phyloP scores from a whole-genome alignment of 768 basidiomycete species.

The Mycena leptocephala region DNA sequence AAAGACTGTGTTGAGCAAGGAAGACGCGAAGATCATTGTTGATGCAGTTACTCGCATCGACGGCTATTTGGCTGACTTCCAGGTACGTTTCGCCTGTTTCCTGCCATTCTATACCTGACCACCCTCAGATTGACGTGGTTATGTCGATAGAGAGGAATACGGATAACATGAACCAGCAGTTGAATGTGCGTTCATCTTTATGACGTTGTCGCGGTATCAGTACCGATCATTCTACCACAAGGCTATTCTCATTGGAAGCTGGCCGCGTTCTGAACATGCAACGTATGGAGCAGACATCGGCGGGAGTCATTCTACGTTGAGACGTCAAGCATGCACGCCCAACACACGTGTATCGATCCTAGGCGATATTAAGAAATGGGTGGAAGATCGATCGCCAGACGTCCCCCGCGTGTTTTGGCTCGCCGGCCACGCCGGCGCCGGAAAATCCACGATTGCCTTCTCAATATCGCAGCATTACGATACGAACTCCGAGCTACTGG shows the following conservation, averaged over 20 bases:
- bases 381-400: constrained; percentile 29
- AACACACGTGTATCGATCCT: constrained; percentile 45
- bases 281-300: constrained; percentile 3
- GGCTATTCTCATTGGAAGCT: neutral
- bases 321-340: constrained; percentile 36
- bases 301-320: neutral
- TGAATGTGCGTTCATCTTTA: neutral
- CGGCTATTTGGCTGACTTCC: constrained; percentile 33
- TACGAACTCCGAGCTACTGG: constrained; percentile 28
- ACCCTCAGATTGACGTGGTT: neutral
- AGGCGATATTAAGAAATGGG: constrained; percentile 42
- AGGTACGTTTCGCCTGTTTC: constrained; percentile 7
- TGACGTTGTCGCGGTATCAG: too few relatives aligned
- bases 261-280: neutral
- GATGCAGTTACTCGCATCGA: neutral
- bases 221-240: neutral
- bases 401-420: constrained; percentile 30
- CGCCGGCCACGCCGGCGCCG: neutral
- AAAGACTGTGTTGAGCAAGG: constrained; percentile 28
- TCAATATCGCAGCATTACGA: constrained; percentile 40
- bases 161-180: neutral
- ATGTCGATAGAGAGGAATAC: neutral
- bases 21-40: constrained; percentile 26
- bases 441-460: constrained; percentile 47
- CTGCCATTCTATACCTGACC: neutral